Evolutionary conservation across 163 green algal species (phyloP), one percentile per base, ranked within the genome.

Genomic region (Scenedesmus sp.): DNA sequence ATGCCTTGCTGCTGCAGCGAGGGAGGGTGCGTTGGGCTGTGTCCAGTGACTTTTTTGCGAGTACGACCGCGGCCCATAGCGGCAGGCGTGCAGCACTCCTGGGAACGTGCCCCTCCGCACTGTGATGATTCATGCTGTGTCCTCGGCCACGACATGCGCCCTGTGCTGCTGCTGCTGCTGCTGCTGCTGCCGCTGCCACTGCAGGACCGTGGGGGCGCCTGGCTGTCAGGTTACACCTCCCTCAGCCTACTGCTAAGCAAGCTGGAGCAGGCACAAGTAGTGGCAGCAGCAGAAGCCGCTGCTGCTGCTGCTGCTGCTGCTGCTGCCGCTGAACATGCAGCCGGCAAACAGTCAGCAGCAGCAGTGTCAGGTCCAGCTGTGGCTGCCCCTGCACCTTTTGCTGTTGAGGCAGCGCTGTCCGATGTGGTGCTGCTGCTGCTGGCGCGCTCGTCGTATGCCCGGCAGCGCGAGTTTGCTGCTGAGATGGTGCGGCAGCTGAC

Each of bases 391-490:
- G 54, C 66, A 23, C 82, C 89, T 0, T 92, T 87, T 92, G 82
- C 66, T 54, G 55, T 86, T 13, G 89, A 92, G 56, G 66, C 82
- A 46, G 82, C 67, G 2, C 4, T 92, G 89, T 62, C 20, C 18
- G 66, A 89, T 73, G 83, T 89, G 7, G 70, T 70, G n/a, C 83
- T 92, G 82, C 56, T 92, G 82, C 89, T 92, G 83, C 89, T 92
- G 67, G 74, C 70, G 9, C 57, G 84, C 4, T 82, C 54, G 2
- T 62, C 67, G 3, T 20, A 77, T 8, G 55, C 15, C 0, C 84
- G 82, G 34, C 89, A 92, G 81, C 79, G 82, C 0, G 89, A 92
- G 20, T 89, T 90, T 86, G 89, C 89, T 16, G 89, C 89, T 10
- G 89, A 82, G 55, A 52, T 90, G 6, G 82, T 92, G 26, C 55